phyloP scores from a whole-genome alignment of 2,329 filamentous ascomycete species.

The Clonostachys sp. region DNA sequence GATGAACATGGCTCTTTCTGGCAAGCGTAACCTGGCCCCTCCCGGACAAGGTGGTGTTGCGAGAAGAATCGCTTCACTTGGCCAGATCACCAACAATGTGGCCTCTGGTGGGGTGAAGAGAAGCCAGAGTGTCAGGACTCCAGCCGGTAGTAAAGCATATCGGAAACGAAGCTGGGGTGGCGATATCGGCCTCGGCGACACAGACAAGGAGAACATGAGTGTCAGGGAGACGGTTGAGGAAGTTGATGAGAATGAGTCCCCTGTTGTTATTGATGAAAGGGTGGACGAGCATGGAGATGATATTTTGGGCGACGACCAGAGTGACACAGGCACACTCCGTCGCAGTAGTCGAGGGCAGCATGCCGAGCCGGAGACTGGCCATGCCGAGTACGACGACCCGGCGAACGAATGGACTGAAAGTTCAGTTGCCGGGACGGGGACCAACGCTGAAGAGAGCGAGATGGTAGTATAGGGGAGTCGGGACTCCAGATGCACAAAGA shows the following conservation, averaged over 20 bases:
- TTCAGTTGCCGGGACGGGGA: constrained; percentile 15
- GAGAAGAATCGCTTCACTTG: constrained; percentile 84
- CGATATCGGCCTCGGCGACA: constrained; percentile 39
- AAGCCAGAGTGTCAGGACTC: constrained; percentile 72
- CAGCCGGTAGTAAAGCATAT: constrained; percentile 36
- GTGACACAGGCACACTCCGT: constrained; percentile 35
- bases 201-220: constrained; percentile 60
- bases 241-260: constrained; percentile 22
- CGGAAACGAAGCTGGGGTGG: constrained; percentile 70
- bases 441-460: constrained; percentile 19
- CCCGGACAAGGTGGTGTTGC: constrained; percentile 51
- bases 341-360: constrained; percentile 37
- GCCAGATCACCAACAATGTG: constrained; percentile 79
- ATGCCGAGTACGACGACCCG: constrained; percentile 33
- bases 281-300: constrained; percentile 5
- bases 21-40: constrained; percentile 41
- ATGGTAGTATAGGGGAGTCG: constrained; percentile 24
- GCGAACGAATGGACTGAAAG: constrained; percentile 46
- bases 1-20: constrained; percentile 49
- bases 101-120: constrained; percentile 63
- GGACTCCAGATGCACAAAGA: too few species aligned
- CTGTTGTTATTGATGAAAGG: constrained; percentile 10
- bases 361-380: constrained; percentile 26
- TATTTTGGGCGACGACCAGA: constrained; percentile 7
- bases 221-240: constrained; percentile 63